phyloP scores from a whole-genome alignment of 345 rosid genomes.

The Nasturtium officinale region DNA sequence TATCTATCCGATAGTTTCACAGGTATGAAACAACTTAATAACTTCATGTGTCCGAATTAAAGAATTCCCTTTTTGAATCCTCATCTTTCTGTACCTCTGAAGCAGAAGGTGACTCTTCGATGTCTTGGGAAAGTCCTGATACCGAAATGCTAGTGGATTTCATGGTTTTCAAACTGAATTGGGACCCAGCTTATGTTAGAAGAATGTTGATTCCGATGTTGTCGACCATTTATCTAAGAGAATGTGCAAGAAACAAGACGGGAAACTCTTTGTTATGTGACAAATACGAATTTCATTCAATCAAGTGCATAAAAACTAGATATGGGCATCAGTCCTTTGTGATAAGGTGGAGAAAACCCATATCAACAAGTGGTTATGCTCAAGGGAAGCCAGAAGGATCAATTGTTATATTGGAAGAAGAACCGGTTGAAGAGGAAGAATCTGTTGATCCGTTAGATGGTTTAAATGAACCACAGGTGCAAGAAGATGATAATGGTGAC shows the following conservation, averaged over 20 bases:
- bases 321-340: slow-evolving; percentile 67
- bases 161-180: slow-evolving; percentile 66
- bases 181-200: slow-evolving; percentile 77
- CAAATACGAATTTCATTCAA: slow-evolving; percentile 75
- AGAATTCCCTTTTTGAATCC: slow-evolving; percentile 19
- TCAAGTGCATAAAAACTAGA: slow-evolving; percentile 68
- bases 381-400: slow-evolving; percentile 41
- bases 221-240: slow-evolving; percentile 80
- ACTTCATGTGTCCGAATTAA: background rate
- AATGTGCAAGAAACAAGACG: slow-evolving; percentile 48
- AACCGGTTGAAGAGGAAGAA: slow-evolving; percentile 52
- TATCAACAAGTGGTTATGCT: slow-evolving; percentile 32
- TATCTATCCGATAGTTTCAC: slow-evolving; percentile 58
- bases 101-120: slow-evolving; percentile 50
- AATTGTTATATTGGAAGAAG: slow-evolving; percentile 43
- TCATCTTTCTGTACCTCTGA: slow-evolving; percentile 20
- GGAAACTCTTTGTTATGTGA: slow-evolving; percentile 53
- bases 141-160: slow-evolving; percentile 82
- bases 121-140: slow-evolving; percentile 73
- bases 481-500: slow-evolving; percentile 50
- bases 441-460: slow-evolving; percentile 54
- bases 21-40: slow-evolving; percentile 34
- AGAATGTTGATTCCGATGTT: slow-evolving; percentile 79
- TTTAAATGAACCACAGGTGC: slow-evolving; percentile 50
- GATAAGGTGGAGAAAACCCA: slow-evolving; percentile 71